A percentile compares a stretch with the other conserved stretches of the same genome.
phyloP scores from a whole-genome alignment of 129 eudicot species.

The Mikania micrantha region DNA sequence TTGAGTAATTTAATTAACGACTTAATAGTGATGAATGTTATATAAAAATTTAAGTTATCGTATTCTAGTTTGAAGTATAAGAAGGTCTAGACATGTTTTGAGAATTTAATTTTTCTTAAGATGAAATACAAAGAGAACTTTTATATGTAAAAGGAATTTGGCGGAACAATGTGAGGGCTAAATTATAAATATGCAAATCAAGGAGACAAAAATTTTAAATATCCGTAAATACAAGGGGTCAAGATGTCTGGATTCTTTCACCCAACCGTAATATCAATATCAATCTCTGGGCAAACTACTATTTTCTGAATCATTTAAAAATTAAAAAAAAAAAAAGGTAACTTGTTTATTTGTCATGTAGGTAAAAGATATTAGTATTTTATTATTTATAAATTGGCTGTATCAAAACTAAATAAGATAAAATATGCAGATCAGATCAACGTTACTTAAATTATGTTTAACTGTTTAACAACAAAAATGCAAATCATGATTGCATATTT shows the following conservation, averaged over 20 bases:
- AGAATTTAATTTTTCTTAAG: not conserved
- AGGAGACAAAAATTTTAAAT: not conserved
- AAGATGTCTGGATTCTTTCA: not conserved
- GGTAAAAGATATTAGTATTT: not conserved
- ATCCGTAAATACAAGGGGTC: not conserved
- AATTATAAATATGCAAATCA: not conserved
- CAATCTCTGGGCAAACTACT: constrained; percentile 5
- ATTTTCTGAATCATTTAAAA: not conserved
- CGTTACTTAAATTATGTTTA: not conserved
- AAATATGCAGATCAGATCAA: not conserved
- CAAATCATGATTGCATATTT: no score
- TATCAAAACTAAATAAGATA: not conserved
- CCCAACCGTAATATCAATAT: constrained; percentile 13
- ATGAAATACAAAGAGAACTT: not conserved
- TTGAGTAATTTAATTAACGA: no score
- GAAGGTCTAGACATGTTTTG: not conserved
- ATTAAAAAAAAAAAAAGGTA: constrained; percentile 10
- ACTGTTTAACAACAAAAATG: no score
- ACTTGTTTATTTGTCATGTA: constrained; percentile 11
- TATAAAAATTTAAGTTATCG: no score
- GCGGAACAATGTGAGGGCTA: not conserved
- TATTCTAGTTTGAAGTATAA: no score
- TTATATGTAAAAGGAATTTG: not conserved
- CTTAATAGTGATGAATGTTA: not conserved
- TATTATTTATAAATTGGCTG: not conserved